Base-by-base conservation (phyloP, 345 rosid genomes). In the Jatropha curcas region DNA sequence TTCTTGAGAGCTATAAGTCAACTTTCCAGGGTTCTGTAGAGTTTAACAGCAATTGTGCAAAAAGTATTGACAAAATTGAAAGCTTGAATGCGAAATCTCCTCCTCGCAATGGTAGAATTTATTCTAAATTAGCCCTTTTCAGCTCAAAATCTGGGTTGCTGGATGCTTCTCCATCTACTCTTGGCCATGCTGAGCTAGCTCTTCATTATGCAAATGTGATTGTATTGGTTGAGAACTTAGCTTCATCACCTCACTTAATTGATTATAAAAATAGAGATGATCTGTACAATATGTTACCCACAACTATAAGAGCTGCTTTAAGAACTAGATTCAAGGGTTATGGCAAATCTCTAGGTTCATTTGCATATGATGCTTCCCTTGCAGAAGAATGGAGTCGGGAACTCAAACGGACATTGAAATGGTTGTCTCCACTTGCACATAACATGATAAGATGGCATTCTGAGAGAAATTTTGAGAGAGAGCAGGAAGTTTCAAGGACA, bases 391-490 rank as follows among this genome's bases (percentile, higher is more conserved):
- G 94, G 94, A 81, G 66, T 33, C 55, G 59, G 58, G 84, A 78
- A 37, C 20, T 88, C 41, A 70, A 7, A 4, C 74, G 55, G 75
- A 85, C 86, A 68, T 71, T 87, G 68, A 85, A 85, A 2, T 90
- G 94, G 94, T 62, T 88, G 76, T 71, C 82, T 73, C 92, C 90
- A 8, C 78, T 90, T 45, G 95, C 89, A 43, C 92, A 81, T 76
- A 80, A 84, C 75, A 88, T 59, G 50, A 74, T 84, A 28, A 82
- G 80, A 78, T 90, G 90, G 90, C 90, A 86, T 62, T 84, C 89
- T 0, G 90, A 84, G 62, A 84, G 74, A 19, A 85, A 79, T 60
- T 82, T 90, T 52, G 92, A 86, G 85, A 82, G 83, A 70, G 86
- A 84, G 31, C 77, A 72, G 22, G 82, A 79, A 74, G 79, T 74